Evolutionary conservation across 1,284 basidiomycete species (phyloP), one percentile per base, ranked within the genome.

Genomic region (Megacollybia platyphylla): DNA sequence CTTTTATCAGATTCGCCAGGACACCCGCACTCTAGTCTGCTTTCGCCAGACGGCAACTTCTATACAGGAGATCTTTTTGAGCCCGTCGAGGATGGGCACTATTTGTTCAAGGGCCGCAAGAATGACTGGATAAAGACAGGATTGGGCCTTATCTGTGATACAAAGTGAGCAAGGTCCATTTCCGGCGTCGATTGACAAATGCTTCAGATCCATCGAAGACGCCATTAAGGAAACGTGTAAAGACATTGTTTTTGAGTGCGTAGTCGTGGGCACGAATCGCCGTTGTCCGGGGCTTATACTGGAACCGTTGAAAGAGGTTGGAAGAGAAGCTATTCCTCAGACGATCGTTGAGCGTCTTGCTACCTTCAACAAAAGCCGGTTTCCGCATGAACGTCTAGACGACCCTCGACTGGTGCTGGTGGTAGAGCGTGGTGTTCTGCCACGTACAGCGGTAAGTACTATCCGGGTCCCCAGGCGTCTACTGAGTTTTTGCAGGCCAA

Each of bases 91-190:
- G n/a, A 40, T 30, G 39, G 13, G 4, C 17, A 31, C n/a, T 29
- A 29, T 8, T 39, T 18, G 10, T 40, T 40, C 27, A 28, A 17
- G 30, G 39, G 39, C 5, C 39, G 39, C 11, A 40, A 40, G 11
- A 40, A 40, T 26, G 39, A 40, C 29, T 40, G 39, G 39, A 40
- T 40, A 5, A 40, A 40, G 17, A 28, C 26, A 28, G 39, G 26
- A n/a, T 13, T 40, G 29, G 39, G 39, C 6, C 39, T 28, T 17
- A 28, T 40, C 10, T 40, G 39, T 30, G 39, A 40, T 40, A 29
- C 39, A 28, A 40, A 40, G 39, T 40, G 11, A 30, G 24, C 28
- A 26, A 20, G 10, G 4, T n/a, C n/a, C 4, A 39, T 7, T 9
- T 20, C n/a, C 8, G n/a, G 15, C 10, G 10, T 10, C 24, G n/a